phyloP scores from a whole-genome alignment of 2,329 filamentous ascomycete genomes.

The Fusarium albidum region DNA sequence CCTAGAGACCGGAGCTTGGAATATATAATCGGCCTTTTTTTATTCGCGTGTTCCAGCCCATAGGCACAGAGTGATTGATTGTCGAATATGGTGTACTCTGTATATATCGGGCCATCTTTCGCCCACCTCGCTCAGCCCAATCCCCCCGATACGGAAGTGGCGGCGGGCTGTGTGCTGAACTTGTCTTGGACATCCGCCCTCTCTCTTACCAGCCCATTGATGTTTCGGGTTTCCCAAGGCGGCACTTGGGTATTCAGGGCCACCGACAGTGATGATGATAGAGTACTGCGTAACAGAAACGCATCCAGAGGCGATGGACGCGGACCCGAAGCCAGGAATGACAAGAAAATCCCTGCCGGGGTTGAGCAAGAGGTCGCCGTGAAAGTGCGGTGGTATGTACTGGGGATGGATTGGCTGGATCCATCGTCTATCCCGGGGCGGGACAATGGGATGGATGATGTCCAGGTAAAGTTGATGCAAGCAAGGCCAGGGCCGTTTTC shows the following conservation, averaged over 20 bases:
- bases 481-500: constrained; percentile 27
- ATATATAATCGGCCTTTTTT: too few species aligned
- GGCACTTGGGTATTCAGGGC: neutral
- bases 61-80: neutral
- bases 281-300: constrained; percentile 7
- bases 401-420: constrained; percentile 25
- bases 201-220: constrained; percentile 2
- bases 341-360: constrained; percentile 21
- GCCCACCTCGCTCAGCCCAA: constrained; percentile 13
- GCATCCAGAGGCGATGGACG: constrained; percentile 9
- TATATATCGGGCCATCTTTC: constrained; percentile 13
- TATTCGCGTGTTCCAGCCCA: constrained; percentile 1
- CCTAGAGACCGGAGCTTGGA: neutral
- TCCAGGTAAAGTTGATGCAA: constrained; percentile 27
- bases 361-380: constrained; percentile 12
- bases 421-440: constrained; percentile 11
- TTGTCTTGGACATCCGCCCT: constrained; percentile 11
- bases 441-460: constrained; percentile 3
- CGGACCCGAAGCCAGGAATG: constrained; percentile 18
- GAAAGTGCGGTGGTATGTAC: constrained; percentile 25
- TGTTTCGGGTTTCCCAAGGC: neutral
- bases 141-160: constrained; percentile 23
- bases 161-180: constrained; percentile 25
- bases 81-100: neutral
- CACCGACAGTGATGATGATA: constrained; percentile 6